Base-by-base conservation (phyloP, 225 moss, liverwort and hornwort genomes). In the Rhytidiadelphus loreus region DNA sequence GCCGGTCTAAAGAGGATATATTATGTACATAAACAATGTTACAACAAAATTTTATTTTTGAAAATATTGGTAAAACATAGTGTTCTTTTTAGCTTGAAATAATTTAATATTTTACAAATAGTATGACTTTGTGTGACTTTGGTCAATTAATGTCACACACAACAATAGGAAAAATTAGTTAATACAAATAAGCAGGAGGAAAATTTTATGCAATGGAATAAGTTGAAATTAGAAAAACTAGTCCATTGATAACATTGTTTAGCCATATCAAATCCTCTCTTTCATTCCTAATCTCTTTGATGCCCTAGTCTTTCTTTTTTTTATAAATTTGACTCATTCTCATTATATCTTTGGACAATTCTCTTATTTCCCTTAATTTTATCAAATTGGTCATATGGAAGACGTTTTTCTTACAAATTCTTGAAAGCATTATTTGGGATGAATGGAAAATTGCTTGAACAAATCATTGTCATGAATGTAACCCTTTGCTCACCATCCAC, bases 271-370 rank as follows among this genome's bases (percentile, higher is more conserved):
- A 3, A 28, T 28, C 16, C 3, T 44, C 46, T 46, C 0, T 11
- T 2, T 46, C 11, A 18, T 46, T 72, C 1, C 6, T 17, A 17
- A 17, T 46, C 2, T 28, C 16, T 71, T 43, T 71, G 1, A 16
- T 1, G 1, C 3, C 17, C 2, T 29, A 72, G 0, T 46, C n/a
- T n/a, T n/a, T n/a, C n/a, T 1, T 3, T 7, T 48, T 48, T 19
- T 12, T 1, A 0, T 3, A 48, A 48, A 48, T 46, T 74, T 74
- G 7, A 2, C 18, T 74, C 32, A 30, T 46, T 46, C 30, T 46
- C 18, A 46, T 19, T 30, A 19, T 30, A 3, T 46, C 4, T 73
- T 18, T 44, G 17, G 2, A 72, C 9, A 28, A 28, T 17, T 18
- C 1, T 26, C 2, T 12, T 12, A 0, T 74, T 74, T 32, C 4